Conservation (phyloP, 2,329 filamentous ascomycete genomes). For the Nemania diffusa region DNA sequence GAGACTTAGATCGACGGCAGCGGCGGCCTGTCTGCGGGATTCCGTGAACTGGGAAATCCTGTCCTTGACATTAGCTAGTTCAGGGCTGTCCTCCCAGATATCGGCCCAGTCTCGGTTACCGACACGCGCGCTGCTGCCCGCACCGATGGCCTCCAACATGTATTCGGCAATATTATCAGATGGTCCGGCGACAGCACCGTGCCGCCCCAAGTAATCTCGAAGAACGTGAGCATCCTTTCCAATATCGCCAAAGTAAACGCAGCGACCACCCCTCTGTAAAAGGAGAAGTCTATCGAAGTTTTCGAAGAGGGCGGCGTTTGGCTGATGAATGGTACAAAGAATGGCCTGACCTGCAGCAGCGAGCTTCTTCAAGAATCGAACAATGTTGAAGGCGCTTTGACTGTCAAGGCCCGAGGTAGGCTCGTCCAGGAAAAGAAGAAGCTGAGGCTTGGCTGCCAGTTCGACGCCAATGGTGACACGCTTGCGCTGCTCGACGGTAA, state of each 20-base stretch:
- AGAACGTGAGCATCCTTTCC: slow-evolving; percentile 77
- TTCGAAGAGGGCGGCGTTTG: slow-evolving; percentile 86
- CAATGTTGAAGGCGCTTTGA: slow-evolving; percentile 79
- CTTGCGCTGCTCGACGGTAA: slow-evolving; percentile 73
- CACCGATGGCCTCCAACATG: slow-evolving; percentile 87
- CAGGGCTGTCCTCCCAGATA: slow-evolving; percentile 78
- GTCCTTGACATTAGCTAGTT: slow-evolving; percentile 73
- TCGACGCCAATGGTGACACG: slow-evolving; percentile 94
- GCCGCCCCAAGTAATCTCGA: slow-evolving; percentile 69
- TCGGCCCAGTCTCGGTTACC: slow-evolving; percentile 83
- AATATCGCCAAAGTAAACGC: slow-evolving; percentile 88
- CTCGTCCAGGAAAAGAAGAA: slow-evolving; percentile 82
- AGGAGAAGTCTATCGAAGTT: slow-evolving; percentile 87
- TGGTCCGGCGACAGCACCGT: slow-evolving; percentile 68
- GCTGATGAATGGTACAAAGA: slow-evolving; percentile 91
- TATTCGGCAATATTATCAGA: slow-evolving; percentile 75
- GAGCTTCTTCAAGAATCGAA: slow-evolving; percentile 80
- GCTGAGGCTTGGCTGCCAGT: slow-evolving; percentile 81
- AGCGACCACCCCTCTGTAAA: slow-evolving; percentile 79
- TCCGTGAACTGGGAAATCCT: slow-evolving; percentile 75
- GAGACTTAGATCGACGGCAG: slow-evolving; percentile 59
- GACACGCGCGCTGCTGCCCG: slow-evolving; percentile 76
- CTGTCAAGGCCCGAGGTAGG: slow-evolving; percentile 80
- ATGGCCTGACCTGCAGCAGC: slow-evolving; percentile 86
- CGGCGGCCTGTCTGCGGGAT: slow-evolving; percentile 58